Evolutionary conservation across 768 basidiomycete genomes (phyloP), one percentile per base, ranked within the genome.

Genomic region (Clathrus columnatus): DNA sequence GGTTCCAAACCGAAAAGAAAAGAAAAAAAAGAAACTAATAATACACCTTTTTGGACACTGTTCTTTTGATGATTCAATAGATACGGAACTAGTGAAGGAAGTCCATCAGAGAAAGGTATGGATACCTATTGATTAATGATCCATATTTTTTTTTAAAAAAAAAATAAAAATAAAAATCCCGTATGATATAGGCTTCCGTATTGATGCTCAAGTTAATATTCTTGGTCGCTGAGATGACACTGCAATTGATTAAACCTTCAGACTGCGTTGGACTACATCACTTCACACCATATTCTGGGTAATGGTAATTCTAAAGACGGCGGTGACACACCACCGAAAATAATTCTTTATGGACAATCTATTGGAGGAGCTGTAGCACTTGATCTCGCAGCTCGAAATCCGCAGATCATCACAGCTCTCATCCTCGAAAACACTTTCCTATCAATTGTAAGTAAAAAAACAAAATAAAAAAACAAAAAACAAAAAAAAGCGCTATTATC

Each of bases 381-480:
- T 47, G 86, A 93, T 68, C 83, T 95, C 18, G 88, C 89, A 0
- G 84, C 84, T 58, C 75, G 78, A 26, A 94, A 93, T 65, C 79
- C 85, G 0, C 68, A 77, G 18, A 79, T 84, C 63, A 82, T 95
- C 54, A 56, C 73, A 17, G 93, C 85, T 0, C 75, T 96, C 16
- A 79, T 97, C 54, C 75, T 97, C 56, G 94, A 97, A 72, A 98
- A 96, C 67, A 95, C 94, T 0, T 96, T 96, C 68, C 81, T 86
- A 29, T 91, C 87, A 42, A 78, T 97, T 26, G 63, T 64, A 46
- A 27, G 65, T 57, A 36, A n/a, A 14, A 36, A n/a, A 11, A 14
- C 10, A 36, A 3, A 11, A 36, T 2, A 11, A 2, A 14, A 11
- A 36, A 8, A 11, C 36, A 4, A 4, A 14, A 11, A 11, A 36